Evolutionary conservation across 768 basidiomycete species (phyloP).

Genomic region (Naganishia onofrii): DNA sequence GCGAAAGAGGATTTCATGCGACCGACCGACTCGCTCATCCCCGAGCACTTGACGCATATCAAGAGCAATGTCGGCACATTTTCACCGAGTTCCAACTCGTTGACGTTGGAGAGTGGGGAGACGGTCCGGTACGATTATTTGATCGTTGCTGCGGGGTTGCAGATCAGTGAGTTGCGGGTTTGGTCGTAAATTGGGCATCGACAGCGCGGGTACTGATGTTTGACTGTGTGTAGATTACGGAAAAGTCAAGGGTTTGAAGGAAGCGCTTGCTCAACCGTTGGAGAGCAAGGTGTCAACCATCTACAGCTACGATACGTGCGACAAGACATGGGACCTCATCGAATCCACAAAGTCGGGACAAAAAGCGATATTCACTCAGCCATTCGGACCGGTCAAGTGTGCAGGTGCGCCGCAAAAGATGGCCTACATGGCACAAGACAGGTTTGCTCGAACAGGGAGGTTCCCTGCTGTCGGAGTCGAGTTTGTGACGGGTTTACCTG

Average conservation of each 20-base stretch:
- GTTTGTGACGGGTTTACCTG: conserved; percentile 83
- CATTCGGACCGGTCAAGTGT: conserved; percentile 87
- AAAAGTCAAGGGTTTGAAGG: conserved; percentile 67
- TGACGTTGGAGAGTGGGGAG: conserved; percentile 70
- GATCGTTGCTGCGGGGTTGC: conserved; percentile 82
- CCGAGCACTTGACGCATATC: conserved; percentile 68
- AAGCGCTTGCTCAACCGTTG: conserved; percentile 69
- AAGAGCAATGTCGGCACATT: conserved; percentile 70
- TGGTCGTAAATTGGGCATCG: not conserved
- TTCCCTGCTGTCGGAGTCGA: conserved; percentile 63
- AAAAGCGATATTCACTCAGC: conserved; percentile 91
- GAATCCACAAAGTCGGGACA: conserved; percentile 67
- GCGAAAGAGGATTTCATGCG: conserved; percentile 64
- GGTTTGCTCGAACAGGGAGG: conserved; percentile 67
- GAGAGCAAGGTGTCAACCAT: conserved; percentile 82
- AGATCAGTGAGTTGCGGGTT: conserved; percentile 59
- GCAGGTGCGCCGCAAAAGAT: conserved; percentile 56
- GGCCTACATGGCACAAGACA: conserved; percentile 52
- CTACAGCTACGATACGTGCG: conserved; percentile 83
- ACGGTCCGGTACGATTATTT: conserved; percentile 76
- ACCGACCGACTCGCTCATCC: conserved; percentile 68
- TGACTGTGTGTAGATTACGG: conserved; percentile 60
- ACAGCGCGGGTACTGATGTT: conserved; percentile 27
- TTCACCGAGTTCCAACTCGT: conserved; percentile 68
- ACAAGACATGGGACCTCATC: conserved; percentile 83